These are phyloP conservation scores for Moesziomyces globuligerus DNA, from an alignment of 1,284 basidiomycete species.

Conservation along the genomic window DNA sequence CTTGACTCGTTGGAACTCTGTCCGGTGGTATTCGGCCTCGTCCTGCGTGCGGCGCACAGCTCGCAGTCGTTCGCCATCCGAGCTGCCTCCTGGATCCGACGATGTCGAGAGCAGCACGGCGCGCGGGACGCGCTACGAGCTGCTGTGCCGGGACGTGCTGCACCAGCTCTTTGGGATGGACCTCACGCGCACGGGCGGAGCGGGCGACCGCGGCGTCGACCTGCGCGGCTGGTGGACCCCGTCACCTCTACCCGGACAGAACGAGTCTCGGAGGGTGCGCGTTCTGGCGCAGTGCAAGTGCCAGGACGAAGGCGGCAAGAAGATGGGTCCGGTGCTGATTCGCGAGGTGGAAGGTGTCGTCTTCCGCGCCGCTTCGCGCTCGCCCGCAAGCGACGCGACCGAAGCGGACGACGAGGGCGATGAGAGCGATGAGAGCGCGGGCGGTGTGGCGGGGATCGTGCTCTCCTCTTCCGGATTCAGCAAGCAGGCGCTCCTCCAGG, in stretches of 20 bases:
- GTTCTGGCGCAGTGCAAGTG: conserved; percentile 87
- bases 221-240: conserved; percentile 93
- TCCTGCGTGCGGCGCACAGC: background rate
- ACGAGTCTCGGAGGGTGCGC: conserved; percentile 71
- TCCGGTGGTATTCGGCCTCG: background rate
- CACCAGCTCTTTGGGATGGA: conserved; percentile 80
- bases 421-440: background rate
- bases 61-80: background rate
- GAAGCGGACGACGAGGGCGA: too few relatives aligned
- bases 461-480: conserved; percentile 48
- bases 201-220: conserved; percentile 85
- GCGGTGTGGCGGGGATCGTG: conserved; percentile 21
- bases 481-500: conserved; percentile 49
- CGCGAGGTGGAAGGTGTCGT: conserved; percentile 78
- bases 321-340: conserved; percentile 79
- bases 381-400: too few relatives aligned
- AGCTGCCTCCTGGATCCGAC: background rate
- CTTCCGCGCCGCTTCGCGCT: conserved; percentile 27
- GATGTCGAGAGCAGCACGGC: conserved; percentile 68
- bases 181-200: conserved; percentile 78
- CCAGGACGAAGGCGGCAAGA: conserved; percentile 76
- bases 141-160: conserved; percentile 75
- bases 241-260: background rate
- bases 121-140: conserved; percentile 80
- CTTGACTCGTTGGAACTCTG: too few relatives aligned